These are phyloP conservation scores for Zasmidium citrigriseum DNA, from an alignment of 2,329 filamentous ascomycete species.

Conservation along the genomic window DNA sequence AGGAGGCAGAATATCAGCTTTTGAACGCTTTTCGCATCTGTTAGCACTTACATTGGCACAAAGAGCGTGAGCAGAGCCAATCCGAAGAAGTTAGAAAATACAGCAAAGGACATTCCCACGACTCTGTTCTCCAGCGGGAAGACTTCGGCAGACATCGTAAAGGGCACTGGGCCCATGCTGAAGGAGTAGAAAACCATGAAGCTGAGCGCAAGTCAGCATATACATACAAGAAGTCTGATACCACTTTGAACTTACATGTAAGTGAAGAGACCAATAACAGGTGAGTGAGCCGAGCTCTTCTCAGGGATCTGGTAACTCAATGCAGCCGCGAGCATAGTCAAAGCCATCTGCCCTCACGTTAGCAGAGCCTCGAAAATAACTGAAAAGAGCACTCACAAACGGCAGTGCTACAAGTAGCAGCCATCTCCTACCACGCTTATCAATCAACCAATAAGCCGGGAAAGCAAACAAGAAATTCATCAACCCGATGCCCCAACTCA, in stretches of 20 bases:
- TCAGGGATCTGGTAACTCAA: constrained; percentile 54
- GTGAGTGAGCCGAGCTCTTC: constrained; percentile 42
- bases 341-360: constrained; percentile 38
- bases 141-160: constrained; percentile 68
- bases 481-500: constrained; percentile 33
- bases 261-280: constrained; percentile 57
- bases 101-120: constrained; percentile 69
- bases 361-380: neutral
- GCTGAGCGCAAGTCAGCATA: neutral
- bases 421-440: constrained; percentile 57
- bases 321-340: constrained; percentile 48
- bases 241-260: constrained; percentile 42
- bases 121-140: constrained; percentile 67
- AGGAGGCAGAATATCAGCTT: neutral
- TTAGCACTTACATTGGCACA: constrained; percentile 20
- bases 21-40: neutral
- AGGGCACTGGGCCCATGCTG: constrained; percentile 59
- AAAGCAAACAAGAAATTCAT: constrained; percentile 51
- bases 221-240: neutral
- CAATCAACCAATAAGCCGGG: constrained; percentile 61
- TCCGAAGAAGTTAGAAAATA: constrained; percentile 43
- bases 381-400: constrained; percentile 23
- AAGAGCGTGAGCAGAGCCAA: constrained; percentile 32
- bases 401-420: constrained; percentile 49
- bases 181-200: constrained; percentile 42